Evolutionary conservation across 2,329 filamentous ascomycete genomes (phyloP), one percentile per base, ranked within the genome.

Genomic region (Amauroascus niger): DNA sequence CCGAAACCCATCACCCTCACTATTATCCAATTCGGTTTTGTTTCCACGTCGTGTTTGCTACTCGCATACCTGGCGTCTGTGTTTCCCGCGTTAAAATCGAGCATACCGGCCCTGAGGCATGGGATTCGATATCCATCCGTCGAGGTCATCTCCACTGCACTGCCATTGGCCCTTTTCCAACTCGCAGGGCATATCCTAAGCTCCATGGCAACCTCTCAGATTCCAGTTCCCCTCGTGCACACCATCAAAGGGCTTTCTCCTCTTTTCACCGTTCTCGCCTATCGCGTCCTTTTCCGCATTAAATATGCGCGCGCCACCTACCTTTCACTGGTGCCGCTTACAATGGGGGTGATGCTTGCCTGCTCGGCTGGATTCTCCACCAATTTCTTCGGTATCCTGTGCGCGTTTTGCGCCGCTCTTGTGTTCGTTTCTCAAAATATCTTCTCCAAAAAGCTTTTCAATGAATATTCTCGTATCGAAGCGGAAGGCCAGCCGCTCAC

Each of bases 351-450:
- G 54, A 88, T 95, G 79, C 79, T 98, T 60, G 93, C 93, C 8
- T 98, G 93, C 69, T 96, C 91, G 1, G 87, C 90, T 11, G 88
- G 89, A 64, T 90, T 95, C 62, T 85, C 82, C 20, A 91, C 87
- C 28, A 90, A 98, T 65, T 79, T 96, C 58, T 79, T 93, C 49
- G 93, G 93, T n/a, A 86, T 98, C 16, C 64, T 91, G 9, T 91
- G 90, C 64, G 90, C 93, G 2, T 84, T 98, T 35, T 75, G 88
- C 32, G 90, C 88, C n/a, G 88, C 93, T 6, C 75, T 97, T 53
- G 86, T 97, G 59, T 98, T 98, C 65, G 93, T 98, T 33, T 93
- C 89, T 0, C 93, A 98, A 67, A 98, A 98, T 66, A 98, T 98
- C 54, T 95, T 96, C 60, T 97, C 91, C 18, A 98, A 98, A 71